Evolutionary conservation across 2,329 filamentous ascomycete species (phyloP).

Genomic region (Beauveria scarabaeidicola): DNA sequence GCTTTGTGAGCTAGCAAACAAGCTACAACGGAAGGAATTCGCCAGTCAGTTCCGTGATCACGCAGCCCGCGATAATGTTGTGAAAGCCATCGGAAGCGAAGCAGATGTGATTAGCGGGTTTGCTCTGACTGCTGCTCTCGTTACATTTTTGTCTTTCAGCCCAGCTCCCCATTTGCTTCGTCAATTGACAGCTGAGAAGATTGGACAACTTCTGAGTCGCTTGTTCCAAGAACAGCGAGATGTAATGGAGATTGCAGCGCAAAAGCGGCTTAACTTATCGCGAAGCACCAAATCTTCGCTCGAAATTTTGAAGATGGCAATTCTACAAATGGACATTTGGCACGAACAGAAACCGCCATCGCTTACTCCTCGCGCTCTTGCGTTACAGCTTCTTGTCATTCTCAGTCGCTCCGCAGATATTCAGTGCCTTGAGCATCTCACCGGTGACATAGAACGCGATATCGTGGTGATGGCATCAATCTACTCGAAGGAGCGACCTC

Average conservation of each 20-base stretch:
- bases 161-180: conserved; percentile 50
- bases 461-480: conserved; percentile 19
- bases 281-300: conserved; percentile 52
- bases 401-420: conserved; percentile 7
- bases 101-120: conserved; percentile 55
- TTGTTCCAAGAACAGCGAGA: conserved; percentile 47
- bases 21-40: conserved; percentile 54
- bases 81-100: conserved; percentile 51
- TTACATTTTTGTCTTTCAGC: conserved; percentile 53
- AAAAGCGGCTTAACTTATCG: conserved; percentile 61
- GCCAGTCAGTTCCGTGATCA: conserved; percentile 65
- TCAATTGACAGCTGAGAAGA: conserved; percentile 46
- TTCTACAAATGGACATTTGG: conserved; percentile 54
- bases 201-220: conserved; percentile 45
- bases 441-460: conserved; percentile 21
- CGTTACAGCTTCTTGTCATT: conserved; percentile 48
- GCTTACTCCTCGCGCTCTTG: conserved; percentile 55
- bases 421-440: conserved; percentile 17
- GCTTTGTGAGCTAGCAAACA: conserved; percentile 50
- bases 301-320: conserved; percentile 40
- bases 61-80: conserved; percentile 59
- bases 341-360: conserved; percentile 37
- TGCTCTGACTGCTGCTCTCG: conserved; percentile 53
- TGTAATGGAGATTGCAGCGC: conserved; percentile 52
- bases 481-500: conserved; percentile 14